These are phyloP conservation scores for Cryptococcus amylolentus DNA, from an alignment of 1,284 basidiomycete genomes.

Conservation along the genomic window DNA sequence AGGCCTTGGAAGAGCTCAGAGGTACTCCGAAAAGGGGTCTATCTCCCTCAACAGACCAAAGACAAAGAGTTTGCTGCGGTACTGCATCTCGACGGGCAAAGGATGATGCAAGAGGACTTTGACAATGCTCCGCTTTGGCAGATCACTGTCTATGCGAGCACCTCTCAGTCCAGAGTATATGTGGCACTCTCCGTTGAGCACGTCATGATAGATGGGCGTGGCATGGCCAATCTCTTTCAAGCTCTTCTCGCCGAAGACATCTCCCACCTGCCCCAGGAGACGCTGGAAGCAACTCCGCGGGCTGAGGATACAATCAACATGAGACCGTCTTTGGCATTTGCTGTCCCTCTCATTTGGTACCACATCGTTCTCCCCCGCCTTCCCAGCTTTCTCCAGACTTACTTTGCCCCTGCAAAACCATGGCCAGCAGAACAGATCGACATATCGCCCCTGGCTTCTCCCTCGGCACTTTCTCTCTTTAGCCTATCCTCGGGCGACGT, in stretches of 20 bases:
- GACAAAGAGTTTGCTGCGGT: slow-evolving; percentile 2
- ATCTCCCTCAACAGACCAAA: neutral
- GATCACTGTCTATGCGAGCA: slow-evolving; percentile 3
- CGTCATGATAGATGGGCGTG: slow-evolving; percentile 19
- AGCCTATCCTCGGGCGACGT: slow-evolving; percentile 12
- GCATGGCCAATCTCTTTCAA: slow-evolving; percentile 2
- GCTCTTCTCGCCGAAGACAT: slow-evolving; percentile 15
- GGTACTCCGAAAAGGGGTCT: slow-evolving; percentile 5
- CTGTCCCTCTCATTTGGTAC: slow-evolving; percentile 23
- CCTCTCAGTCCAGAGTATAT: slow-evolving; percentile 2
- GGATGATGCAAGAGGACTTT: neutral
- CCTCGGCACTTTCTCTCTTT: slow-evolving; percentile 13
- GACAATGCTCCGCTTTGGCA: slow-evolving; percentile 11
- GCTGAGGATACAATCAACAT: slow-evolving; percentile 27
- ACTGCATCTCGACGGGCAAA: neutral
- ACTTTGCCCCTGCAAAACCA: slow-evolving; percentile 11
- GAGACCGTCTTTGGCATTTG: slow-evolving; percentile 9
- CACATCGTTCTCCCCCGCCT: slow-evolving; percentile 34
- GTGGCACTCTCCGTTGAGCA: slow-evolving; percentile 6
- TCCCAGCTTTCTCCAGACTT: slow-evolving; percentile 25
- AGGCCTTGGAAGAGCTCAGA: slow-evolving; percentile 10
- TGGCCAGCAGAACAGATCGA: slow-evolving; percentile 27
- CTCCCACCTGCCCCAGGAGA: slow-evolving; percentile 15
- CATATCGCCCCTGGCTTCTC: slow-evolving; percentile 7
- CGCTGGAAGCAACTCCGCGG: slow-evolving; percentile 1